Conservation (phyloP, 179 eudicot genomes). For the Patellifolia procumbens region DNA sequence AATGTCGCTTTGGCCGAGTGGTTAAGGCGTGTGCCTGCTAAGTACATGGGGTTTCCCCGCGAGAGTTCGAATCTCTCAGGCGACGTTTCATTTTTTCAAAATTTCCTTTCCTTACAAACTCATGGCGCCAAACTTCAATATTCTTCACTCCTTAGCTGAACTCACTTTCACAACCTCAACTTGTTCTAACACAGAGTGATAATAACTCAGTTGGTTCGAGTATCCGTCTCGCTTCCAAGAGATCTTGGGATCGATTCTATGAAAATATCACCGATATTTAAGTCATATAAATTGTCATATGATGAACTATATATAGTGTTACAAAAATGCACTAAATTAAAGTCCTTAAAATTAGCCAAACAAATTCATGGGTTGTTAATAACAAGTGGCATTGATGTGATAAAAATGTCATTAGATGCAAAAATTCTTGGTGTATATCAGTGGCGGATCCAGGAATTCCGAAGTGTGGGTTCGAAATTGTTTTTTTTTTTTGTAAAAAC, state of each 20-base stretch:
- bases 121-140: slow-evolving; percentile 4
- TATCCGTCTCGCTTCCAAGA: neutral
- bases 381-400: slow-evolving; percentile 31
- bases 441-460: too few species aligned
- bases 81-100: slow-evolving; percentile 4
- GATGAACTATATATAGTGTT: slow-evolving; percentile 34
- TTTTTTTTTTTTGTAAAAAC: too few species aligned
- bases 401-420: slow-evolving; percentile 39
- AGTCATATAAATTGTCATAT: slow-evolving; percentile 29
- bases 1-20: slow-evolving; percentile 49
- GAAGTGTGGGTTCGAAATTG: too few species aligned
- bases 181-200: neutral
- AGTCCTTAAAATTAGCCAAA: slow-evolving; percentile 41
- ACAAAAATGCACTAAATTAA: slow-evolving; percentile 55
- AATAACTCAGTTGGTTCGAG: neutral
- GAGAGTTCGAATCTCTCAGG: slow-evolving; percentile 41
- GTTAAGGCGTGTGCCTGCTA: slow-evolving; percentile 55
- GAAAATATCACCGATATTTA: slow-evolving; percentile 20
- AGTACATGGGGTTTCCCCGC: slow-evolving; percentile 43
- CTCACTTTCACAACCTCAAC: neutral
- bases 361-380: slow-evolving; percentile 59
- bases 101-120: too few species aligned
- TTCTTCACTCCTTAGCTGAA: too few species aligned
- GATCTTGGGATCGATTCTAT: neutral
- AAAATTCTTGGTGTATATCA: slow-evolving; percentile 52